Evolutionary conservation across 306 rosid genomes (phyloP).

Genomic region (Geum urbanum): DNA sequence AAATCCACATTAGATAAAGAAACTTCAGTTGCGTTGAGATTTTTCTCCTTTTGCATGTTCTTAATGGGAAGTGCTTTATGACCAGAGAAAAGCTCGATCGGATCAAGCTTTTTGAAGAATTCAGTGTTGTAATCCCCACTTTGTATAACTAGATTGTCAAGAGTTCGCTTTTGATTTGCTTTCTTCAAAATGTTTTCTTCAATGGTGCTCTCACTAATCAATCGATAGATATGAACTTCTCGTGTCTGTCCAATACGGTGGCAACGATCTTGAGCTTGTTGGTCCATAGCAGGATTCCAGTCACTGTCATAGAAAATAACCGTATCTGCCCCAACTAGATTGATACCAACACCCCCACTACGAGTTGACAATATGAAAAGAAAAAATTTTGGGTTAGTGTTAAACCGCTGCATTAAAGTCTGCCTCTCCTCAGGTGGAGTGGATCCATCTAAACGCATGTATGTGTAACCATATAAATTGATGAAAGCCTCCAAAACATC

Average conservation of each 20-base stretch:
- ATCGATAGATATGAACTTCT: constrained; percentile 89
- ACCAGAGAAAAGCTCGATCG: constrained; percentile 87
- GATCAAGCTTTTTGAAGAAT: constrained; percentile 96
- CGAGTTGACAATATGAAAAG: constrained; percentile 96
- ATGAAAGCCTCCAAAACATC: constrained; percentile 92
- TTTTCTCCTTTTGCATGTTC: constrained; percentile 66
- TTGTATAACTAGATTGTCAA: constrained; percentile 94
- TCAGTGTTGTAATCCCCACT: constrained; percentile 98
- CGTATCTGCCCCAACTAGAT: constrained; percentile 97
- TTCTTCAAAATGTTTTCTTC: constrained; percentile 96
- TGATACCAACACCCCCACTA: constrained; percentile 98
- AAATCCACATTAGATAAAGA: constrained; percentile 79
- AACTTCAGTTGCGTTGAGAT: constrained; percentile 46
- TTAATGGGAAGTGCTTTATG: constrained; percentile 61
- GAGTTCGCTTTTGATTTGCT: constrained; percentile 98
- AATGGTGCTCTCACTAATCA: constrained; percentile 92
- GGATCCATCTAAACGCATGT: constrained; percentile 97
- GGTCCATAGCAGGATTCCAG: constrained; percentile 99
- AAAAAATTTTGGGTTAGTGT: constrained; percentile 87
- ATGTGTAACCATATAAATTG: constrained; percentile 93
- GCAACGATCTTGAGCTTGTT: constrained; percentile 99
- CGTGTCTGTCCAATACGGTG: constrained; percentile 99
- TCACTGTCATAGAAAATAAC: constrained; percentile 97
- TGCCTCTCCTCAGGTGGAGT: constrained; percentile 98
- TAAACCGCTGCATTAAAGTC: constrained; percentile 92